Evolutionary conservation across 176 grass and related monocot genomes (phyloP), one percentile per base, ranked within the genome.

Genomic region (Chloris gayana): DNA sequence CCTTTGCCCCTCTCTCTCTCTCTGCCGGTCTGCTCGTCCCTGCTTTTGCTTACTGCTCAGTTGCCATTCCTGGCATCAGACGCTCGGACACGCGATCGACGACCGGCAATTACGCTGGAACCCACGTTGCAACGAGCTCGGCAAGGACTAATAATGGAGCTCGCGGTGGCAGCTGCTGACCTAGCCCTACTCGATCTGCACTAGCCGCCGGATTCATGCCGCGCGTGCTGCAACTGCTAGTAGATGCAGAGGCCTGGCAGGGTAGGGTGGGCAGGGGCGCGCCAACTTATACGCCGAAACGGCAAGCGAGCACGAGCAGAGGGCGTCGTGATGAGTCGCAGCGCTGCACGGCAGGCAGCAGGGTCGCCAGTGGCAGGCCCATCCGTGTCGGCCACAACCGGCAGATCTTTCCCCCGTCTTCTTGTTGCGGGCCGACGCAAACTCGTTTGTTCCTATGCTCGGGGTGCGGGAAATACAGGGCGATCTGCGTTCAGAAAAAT

Each of bases 281-380:
- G 17, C 54, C 74, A 76, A 45, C 74, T 77, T 63, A 14, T 63
- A 14, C 37, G 61, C 56, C 18, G 57, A 42, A 63, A 64, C 58
- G 74, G n/a, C 71, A 18, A 53, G n/a, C 47, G 8, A 53, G 71
- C 51, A 51, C 30, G 29, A 31, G 26, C 60, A 31, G 0, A 65
- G 15, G 31, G 54, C n/a, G 50, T 54, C 19, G 50, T 54, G 50
- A 54, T 49, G 46, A 54, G 6, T 54, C 50, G 14, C 47, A 50
- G 18, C 50, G 14, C 47, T 18, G 18, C 47, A 51, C 15, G 49
- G 5, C 51, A 24, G 21, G 21, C 54, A 57, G 11, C 59, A 14
- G 13, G 11, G 59, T 3, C 57, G 13, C 26, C 5, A 21, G 31
- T 35, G 63, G 62, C 30, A 34, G 30, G 14, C 14, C 14, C 34